Base-by-base conservation (phyloP, 148 eudicot species). In the Silene conica region DNA sequence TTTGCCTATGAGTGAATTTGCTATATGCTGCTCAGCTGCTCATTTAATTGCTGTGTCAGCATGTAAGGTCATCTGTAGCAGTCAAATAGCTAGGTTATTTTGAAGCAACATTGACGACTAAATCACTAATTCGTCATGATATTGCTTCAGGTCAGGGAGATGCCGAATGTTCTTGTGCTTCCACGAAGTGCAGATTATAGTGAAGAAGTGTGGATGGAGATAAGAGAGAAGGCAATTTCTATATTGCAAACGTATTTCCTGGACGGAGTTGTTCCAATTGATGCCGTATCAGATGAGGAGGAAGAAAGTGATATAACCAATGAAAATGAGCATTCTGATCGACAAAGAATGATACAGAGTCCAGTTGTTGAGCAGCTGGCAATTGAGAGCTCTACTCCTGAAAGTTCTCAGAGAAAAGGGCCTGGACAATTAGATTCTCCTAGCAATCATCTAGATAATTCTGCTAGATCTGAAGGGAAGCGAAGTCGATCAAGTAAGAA, bases 121-220 rank as follows among this genome's bases (percentile, higher is more conserved):
- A 65, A 14, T 65, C 19, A 34, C 8, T 52, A 22, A 3, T 61
- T 63, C 56, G 31, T 34, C 60, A 62, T 79, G 66, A 65, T 64
- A 59, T 46, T 83, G 73, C 41, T 77, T 79, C 83, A 96, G 99
- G 83, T 96, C 28, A 84, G 96, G 81, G 99, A 96, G 87, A 92
- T 96, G 97, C 97, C 99, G 86, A 96, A 96, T 85, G 99, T 96
- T 38, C 80, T 96, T 82, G 84, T 96, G 76, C 99, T 96, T 81
- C 99, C 99, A 60, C 92, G 90, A 22, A 92, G 97, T 87, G 97
- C 99, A 58, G 99, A 96, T 81, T 96, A 92, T 77, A 96, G 99
- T 76, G 99, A 96, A 84, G 99, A 96, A 86, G 99, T 86, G n/a
- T 96, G 99, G 99, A 83, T 89, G 90, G 97, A 96, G 83, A 96